A percentile compares a stretch with the other conserved stretches of the same genome.
Conservation (phyloP, 768 basidiomycete genomes). For the Mrakia gelida region DNA sequence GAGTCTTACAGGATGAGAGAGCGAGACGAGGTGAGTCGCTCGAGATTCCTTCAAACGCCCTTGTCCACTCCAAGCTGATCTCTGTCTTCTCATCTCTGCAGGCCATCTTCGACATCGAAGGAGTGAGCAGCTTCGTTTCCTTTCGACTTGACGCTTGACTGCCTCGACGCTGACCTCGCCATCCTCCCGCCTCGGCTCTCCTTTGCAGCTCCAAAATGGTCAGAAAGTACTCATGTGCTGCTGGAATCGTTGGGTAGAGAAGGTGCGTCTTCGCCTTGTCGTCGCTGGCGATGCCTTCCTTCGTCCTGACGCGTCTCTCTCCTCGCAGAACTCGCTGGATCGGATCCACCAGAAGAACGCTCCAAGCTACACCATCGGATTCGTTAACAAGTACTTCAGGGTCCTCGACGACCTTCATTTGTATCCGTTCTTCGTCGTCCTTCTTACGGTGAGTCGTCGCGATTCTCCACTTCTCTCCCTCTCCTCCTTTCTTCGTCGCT, state of each 20-base stretch:
- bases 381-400: background rate
- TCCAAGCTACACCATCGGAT: background rate
- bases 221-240: slow-evolving; percentile 20
- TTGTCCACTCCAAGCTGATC: background rate
- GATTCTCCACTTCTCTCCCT: background rate
- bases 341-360: background rate
- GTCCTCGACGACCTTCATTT: background rate
- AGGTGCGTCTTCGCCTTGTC: background rate
- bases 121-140: slow-evolving; percentile 10
- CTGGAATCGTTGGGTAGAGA: slow-evolving; percentile 19
- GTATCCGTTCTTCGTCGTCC: background rate
- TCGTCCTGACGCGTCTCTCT: background rate
- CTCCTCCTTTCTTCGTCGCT: background rate
- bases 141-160: background rate
- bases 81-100: background rate
- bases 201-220: slow-evolving; percentile 15
- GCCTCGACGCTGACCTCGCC: background rate
- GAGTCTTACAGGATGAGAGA: background rate
- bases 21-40: background rate
- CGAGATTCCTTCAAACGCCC: background rate
- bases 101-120: slow-evolving; percentile 23
- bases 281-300: background rate
- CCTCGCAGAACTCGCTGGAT: background rate
- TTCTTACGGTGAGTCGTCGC: background rate
- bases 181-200: too few relatives aligned